phyloP scores from a whole-genome alignment of 148 eudicot genomes.

The Selenicereus undatus region DNA sequence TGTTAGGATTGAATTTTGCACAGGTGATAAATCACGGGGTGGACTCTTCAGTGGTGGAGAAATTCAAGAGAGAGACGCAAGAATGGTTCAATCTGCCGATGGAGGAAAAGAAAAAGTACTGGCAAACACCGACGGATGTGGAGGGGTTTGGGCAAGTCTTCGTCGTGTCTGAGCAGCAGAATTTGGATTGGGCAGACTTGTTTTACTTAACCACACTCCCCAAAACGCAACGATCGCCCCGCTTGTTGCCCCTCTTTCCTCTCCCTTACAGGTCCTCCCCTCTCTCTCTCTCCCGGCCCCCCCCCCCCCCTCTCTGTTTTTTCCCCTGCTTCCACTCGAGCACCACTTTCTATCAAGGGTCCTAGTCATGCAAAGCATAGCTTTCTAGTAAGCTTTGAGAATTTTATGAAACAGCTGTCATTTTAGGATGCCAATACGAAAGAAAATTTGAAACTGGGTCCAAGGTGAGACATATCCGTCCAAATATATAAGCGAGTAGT shows the following conservation, averaged over 20 bases:
- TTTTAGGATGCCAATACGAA: no score
- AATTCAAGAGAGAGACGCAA: conserved; percentile 27
- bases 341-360: no score
- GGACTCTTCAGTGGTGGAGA: conserved; percentile 18
- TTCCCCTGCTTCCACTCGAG: no score
- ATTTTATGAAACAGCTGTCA: no score
- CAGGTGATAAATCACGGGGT: conserved; percentile 37
- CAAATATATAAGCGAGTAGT: no score
- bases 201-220: conserved; percentile 23
- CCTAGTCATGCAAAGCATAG: no score
- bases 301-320: neutral
- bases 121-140: conserved; percentile 26
- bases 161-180: conserved; percentile 33
- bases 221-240: conserved; percentile 12
- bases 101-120: conserved; percentile 33
- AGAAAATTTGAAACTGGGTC: no score
- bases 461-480: no score
- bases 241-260: conserved; percentile 31
- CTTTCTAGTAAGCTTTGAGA: no score
- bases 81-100: conserved; percentile 28
- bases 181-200: conserved; percentile 36
- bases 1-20: neutral
- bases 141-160: conserved; percentile 43
- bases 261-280: conserved; percentile 26
- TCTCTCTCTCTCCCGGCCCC: neutral